Base-by-base conservation (phyloP, 192 early-diverging fungal genomes). In the Linnemannia elongata region DNA sequence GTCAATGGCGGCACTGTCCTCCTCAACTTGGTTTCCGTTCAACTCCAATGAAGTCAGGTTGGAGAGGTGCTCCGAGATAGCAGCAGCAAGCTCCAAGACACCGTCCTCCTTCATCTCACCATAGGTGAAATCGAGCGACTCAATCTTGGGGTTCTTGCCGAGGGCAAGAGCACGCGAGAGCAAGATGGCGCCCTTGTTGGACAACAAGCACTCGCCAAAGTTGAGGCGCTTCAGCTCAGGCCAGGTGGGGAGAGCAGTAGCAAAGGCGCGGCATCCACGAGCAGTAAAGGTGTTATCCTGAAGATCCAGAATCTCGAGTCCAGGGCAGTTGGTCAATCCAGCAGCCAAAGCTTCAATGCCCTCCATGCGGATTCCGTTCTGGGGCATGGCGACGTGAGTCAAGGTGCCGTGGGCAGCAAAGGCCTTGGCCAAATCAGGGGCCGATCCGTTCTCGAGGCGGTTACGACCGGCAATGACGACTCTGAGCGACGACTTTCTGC, bases 241-340 rank as follows among this genome's bases (percentile, higher is more conserved):
- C 98, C 98, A 99, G 15, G 88, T 85, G 13, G 92, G 85, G 52
- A 99, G 88, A 6, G 95, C 95, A 27, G 89, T 81, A 9, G 97
- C 96, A 76, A 99, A 91, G 18, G 96, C 96, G 22, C 81, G 72
- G 42, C 96, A 95, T 27, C 98, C 98, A 27, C 88, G 87, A 44
- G 91, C 90, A 4, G 97, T 97, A 75, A 99, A 98, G 0, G 98
- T 99, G 89, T 99, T 99, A 85, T 99, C 98, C 89, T 99, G 97
- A 52, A 99, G 88, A 90, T 99, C 97, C 36, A 99, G 82, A 69
- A 93, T 90, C 66, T 94, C 89, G 60, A 99, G 87, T 33, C 91
- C 84, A 38, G 89, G 89, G 87, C 96, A 97, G 36, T 91, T 52
- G 20, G 93, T 85, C 6, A 99, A 89, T 13, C 95, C 94, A 27